Percentiles rank a stretch among this genome's conserved stretches.
Conservation (phyloP, 768 basidiomycete genomes). For the Kwoniella botswanensis region DNA sequence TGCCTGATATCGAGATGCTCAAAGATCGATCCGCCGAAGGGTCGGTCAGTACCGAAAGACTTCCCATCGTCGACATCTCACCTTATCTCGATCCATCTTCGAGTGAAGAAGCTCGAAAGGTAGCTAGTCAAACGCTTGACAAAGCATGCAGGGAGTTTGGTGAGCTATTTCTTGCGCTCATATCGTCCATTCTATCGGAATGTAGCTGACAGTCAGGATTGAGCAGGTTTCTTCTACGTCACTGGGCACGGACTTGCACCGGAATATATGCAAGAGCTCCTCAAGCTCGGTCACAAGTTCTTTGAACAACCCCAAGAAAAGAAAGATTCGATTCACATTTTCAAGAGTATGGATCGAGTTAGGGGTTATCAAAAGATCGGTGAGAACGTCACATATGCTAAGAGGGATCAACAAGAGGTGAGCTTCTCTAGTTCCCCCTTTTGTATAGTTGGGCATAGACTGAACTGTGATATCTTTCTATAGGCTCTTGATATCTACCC, state of each 20-base stretch:
- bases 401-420: slow-evolving; percentile 40
- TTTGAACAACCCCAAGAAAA: slow-evolving; percentile 33
- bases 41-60: slow-evolving; percentile 17
- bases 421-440: not conserved
- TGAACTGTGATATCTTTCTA: not conserved
- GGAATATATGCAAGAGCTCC: slow-evolving; percentile 28
- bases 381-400: slow-evolving; percentile 44
- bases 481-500: slow-evolving; percentile 42
- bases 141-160: slow-evolving; percentile 36
- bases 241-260: slow-evolving; percentile 35
- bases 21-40: slow-evolving; percentile 24
- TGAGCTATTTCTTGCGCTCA: slow-evolving; percentile 3
- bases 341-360: slow-evolving; percentile 34
- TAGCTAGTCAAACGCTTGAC: slow-evolving; percentile 26
- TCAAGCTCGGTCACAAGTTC: slow-evolving; percentile 36
- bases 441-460: too few relatives aligned
- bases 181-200: not conserved
- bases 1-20: slow-evolving; percentile 32
- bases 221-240: slow-evolving; percentile 42
- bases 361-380: slow-evolving; percentile 39
- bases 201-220: not conserved
- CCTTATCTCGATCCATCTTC: slow-evolving; percentile 30
- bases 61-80: slow-evolving; percentile 35
- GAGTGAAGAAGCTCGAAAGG: slow-evolving; percentile 21
- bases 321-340: slow-evolving; percentile 37